Percentiles rank a stretch among this genome's conserved stretches.
phyloP scores from a whole-genome alignment of 2,329 filamentous ascomycete genomes.

The Capronia epimyces region DNA sequence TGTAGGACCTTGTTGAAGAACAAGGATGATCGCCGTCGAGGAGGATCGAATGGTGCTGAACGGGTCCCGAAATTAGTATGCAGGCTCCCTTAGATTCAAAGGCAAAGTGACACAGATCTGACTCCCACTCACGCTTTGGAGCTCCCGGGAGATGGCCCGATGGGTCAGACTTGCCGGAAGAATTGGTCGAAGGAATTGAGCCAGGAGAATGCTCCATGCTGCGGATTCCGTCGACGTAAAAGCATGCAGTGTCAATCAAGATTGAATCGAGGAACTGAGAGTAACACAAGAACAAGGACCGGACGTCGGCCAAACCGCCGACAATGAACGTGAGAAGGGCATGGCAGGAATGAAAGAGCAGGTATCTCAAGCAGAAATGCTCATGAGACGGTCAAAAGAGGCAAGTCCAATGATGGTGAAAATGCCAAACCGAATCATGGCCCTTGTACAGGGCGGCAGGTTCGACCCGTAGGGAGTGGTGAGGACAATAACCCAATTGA shows the following conservation, averaged over 20 bases:
- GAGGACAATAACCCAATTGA: too few species aligned
- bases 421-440: neutral
- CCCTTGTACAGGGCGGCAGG: neutral
- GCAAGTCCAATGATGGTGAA: slow-evolving; percentile 3
- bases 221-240: slow-evolving; percentile 1
- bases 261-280: neutral
- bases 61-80: slow-evolving; percentile 2
- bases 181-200: slow-evolving; percentile 17
- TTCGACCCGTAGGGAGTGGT: neutral
- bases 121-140: slow-evolving; percentile 25
- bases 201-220: slow-evolving; percentile 20
- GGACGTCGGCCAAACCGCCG: slow-evolving; percentile 20
- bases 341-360: neutral
- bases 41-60: slow-evolving; percentile 27
- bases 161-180: slow-evolving; percentile 15
- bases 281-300: slow-evolving; percentile 14
- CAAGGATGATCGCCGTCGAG: slow-evolving; percentile 26
- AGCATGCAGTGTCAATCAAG: slow-evolving; percentile 11
- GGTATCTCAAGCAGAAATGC: neutral
- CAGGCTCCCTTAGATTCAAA: neutral
- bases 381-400: neutral
- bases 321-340: slow-evolving; percentile 3
- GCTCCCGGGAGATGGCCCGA: slow-evolving; percentile 21
- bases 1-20: slow-evolving; percentile 24
- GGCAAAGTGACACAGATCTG: slow-evolving; percentile 3